Evolutionary conservation across 768 basidiomycete species (phyloP).

Genomic region (Sarcomyxa edulis): DNA sequence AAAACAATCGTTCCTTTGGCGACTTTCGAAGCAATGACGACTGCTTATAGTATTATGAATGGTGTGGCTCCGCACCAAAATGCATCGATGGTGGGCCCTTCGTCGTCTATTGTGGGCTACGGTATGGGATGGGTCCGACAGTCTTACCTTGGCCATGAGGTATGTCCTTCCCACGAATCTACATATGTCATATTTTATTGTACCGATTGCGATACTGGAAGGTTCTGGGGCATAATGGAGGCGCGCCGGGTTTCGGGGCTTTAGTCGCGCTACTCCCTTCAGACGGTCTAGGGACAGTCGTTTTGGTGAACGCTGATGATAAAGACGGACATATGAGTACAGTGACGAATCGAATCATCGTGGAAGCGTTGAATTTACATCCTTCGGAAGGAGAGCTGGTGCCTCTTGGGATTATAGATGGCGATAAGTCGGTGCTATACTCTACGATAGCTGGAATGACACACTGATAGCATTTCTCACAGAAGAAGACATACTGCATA

Average conservation of each 20-base stretch:
- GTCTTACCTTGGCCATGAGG: conserved; percentile 36
- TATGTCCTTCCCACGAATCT: conserved; percentile 11
- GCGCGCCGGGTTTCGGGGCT: conserved; percentile 26
- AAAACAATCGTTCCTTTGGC: conserved; percentile 24
- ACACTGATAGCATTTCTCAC: conserved; percentile 13
- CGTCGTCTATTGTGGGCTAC: too few relatives aligned
- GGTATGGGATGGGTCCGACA: conserved; percentile 36
- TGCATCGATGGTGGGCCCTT: conserved; percentile 20
- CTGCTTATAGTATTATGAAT: conserved; percentile 20
- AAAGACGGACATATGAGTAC: conserved; percentile 8
- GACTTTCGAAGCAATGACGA: conserved; percentile 23
- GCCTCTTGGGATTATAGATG: too few relatives aligned
- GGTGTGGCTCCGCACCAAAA: conserved; percentile 10
- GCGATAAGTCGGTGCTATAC: not conserved
- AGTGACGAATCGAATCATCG: conserved; percentile 14
- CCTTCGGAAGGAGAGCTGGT: not conserved
- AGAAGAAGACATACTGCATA: too few relatives aligned
- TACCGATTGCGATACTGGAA: too few relatives aligned
- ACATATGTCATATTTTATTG: not conserved
- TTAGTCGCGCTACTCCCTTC: conserved; percentile 25
- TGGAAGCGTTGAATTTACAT: too few relatives aligned
- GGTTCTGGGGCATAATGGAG: conserved; percentile 32
- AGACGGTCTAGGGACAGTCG: conserved; percentile 27
- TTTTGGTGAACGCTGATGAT: conserved; percentile 25
- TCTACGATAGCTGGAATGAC: not conserved